These are phyloP conservation scores for Leersia perrieri DNA, from an alignment of 176 grass and related monocot genomes.

Conservation along the genomic window DNA sequence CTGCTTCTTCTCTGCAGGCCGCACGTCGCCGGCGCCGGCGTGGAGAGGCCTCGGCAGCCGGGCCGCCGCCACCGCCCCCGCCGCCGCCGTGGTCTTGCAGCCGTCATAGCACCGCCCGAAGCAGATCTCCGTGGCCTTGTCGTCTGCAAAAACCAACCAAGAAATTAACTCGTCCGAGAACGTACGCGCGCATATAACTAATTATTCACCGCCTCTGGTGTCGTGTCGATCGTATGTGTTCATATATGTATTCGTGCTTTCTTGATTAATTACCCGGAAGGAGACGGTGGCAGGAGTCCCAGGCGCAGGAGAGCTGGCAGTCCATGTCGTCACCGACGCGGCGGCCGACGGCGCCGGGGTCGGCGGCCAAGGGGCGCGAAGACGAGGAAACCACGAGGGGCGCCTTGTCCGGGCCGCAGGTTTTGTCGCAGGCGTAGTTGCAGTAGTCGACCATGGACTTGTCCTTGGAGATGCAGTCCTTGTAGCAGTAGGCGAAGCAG, in stretches of 20 bases:
- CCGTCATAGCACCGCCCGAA: slow-evolving; percentile 34
- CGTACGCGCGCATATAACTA: not conserved
- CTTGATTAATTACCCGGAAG: not conserved
- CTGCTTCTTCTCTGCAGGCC: too few species aligned
- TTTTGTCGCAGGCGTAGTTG: slow-evolving; percentile 64
- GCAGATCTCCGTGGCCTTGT: slow-evolving; percentile 8
- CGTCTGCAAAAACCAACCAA: slow-evolving; percentile 19
- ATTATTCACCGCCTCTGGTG: not conserved
- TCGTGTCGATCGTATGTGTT: too few species aligned
- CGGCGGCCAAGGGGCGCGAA: not conserved
- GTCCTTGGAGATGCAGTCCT: slow-evolving; percentile 45
- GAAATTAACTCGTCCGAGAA: not conserved
- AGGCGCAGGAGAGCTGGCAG: slow-evolving; percentile 35
- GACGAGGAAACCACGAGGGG: not conserved
- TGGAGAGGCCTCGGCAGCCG: slow-evolving; percentile 25
- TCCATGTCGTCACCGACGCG: not conserved
- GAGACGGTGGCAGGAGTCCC: not conserved
- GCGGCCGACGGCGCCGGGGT: not conserved
- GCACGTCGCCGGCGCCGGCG: slow-evolving; percentile 2
- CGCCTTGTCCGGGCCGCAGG: slow-evolving; percentile 27
- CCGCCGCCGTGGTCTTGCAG: slow-evolving; percentile 7
- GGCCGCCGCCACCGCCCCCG: too few species aligned
- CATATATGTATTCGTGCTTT: too few species aligned
- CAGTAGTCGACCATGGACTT: slow-evolving; percentile 46
- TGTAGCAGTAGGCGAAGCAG: slow-evolving; percentile 52